Evolutionary conservation across 768 basidiomycete species (phyloP).

Genomic region (Leccinum arenicola): DNA sequence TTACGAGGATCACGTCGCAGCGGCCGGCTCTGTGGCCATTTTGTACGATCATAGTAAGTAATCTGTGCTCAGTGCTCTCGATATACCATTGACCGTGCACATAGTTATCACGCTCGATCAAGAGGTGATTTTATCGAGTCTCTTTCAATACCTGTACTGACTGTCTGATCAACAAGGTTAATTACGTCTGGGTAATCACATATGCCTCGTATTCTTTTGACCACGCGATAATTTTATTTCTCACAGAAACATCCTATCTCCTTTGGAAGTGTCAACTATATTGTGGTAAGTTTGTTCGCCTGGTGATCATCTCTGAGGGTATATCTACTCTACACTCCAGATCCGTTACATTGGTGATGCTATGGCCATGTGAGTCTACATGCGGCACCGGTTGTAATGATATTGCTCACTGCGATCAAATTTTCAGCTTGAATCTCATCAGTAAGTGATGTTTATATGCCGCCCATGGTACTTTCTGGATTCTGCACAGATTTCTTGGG

Average conservation of each 20-base stretch:
- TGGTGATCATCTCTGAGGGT: background rate
- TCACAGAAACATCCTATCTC: constrained; percentile 4
- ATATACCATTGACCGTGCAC: background rate
- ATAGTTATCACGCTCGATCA: constrained; percentile 8
- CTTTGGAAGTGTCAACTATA: constrained; percentile 20
- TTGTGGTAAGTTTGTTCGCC: background rate
- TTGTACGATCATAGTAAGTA: constrained; percentile 1
- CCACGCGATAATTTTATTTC: background rate
- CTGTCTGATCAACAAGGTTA: background rate
- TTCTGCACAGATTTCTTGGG: constrained; percentile 13
- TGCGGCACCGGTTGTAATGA: background rate
- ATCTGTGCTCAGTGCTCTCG: background rate
- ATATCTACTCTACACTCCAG: background rate
- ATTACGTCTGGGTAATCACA: background rate
- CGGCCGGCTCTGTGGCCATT: background rate
- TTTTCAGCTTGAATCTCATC: constrained; percentile 10
- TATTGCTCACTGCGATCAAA: background rate
- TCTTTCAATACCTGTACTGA: background rate
- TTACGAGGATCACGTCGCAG: background rate
- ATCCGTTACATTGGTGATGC: constrained; percentile 14
- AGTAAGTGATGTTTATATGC: background rate
- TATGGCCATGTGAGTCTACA: constrained; percentile 8
- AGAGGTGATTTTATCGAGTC: background rate
- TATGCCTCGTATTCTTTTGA: background rate
- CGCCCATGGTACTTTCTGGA: background rate